Evolutionary conservation across 371 early-diverging fungal genomes (phyloP), one percentile per base, ranked within the genome.

Genomic region (Cokeromyces recurvatus): DNA sequence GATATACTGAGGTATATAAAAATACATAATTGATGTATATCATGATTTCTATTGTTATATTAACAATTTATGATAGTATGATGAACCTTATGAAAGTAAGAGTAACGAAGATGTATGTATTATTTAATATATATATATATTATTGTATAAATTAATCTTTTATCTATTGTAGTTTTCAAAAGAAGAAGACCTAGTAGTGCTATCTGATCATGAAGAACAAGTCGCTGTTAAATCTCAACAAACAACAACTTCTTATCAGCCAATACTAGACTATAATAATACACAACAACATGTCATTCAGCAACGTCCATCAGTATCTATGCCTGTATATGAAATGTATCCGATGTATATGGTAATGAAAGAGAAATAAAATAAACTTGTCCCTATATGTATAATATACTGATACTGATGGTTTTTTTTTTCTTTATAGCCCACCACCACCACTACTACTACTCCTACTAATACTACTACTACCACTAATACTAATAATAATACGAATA

Each of bases 1-100:
- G 84, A 49, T 95, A 94, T 71, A 90, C 93, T 1, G 91, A 92
- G 76, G 79, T 77, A 71, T 48, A 38, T 17, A 38, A 1, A 36
- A 15, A 31, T 25, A 32, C 23, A 41, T 36, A 8, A n/a, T 29
- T 19, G 21, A 16, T 35, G 22, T 17, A 12, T 25, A 41, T 11
- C 19, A 2, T 32, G 32, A 16, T 8, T 21, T 15, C 31, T 44
- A 12, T 32, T 20, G 4, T 16, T 8, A 19, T 32, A n/a, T 15
- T 14, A 43, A 3, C 12, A 19, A 27, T 27, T 25, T 38, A 36
- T 37, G 12, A 15, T 48, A 82, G 81, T 79, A 77, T 59, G 76
- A 61, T 36, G 80, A 79, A 25, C 80, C 81, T 16, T 74, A 76
- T 48, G 84, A 84, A 52, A 76, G 74, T 39, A 74, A 77, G 46